phyloP scores from a whole-genome alignment of 257 asterid genomes.

The Scutellaria minor region DNA sequence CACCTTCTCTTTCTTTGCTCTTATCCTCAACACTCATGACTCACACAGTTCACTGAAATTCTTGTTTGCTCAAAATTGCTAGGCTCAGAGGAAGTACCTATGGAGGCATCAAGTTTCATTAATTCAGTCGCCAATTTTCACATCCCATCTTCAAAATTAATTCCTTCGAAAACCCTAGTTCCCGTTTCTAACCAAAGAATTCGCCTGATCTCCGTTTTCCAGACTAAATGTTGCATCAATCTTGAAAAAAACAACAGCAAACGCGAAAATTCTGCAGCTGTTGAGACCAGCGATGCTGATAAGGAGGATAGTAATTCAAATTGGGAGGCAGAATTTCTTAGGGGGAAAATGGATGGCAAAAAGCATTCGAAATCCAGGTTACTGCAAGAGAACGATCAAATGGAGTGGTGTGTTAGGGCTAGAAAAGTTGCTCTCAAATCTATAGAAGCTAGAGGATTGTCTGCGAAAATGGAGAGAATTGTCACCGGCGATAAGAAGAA shows the following conservation, averaged over 20 bases:
- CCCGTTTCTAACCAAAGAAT: slow-evolving; percentile 37
- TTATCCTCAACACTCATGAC: slow-evolving; percentile 7
- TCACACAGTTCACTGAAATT: background rate
- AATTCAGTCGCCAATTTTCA: slow-evolving; percentile 47
- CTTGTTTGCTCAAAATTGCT: background rate
- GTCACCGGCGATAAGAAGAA: slow-evolving; percentile 55
- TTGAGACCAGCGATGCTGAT: slow-evolving; percentile 34
- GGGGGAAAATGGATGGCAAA: slow-evolving; percentile 55
- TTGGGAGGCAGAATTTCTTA: slow-evolving; percentile 89
- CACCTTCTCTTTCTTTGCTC: background rate
- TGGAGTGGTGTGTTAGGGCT: slow-evolving; percentile 98
- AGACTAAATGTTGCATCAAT: slow-evolving; percentile 46
- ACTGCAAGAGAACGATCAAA: slow-evolving; percentile 51
- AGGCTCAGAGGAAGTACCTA: slow-evolving; percentile 20
- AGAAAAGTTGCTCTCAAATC: slow-evolving; percentile 87
- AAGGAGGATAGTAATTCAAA: slow-evolving; percentile 24
- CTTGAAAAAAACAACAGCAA: slow-evolving; percentile 20
- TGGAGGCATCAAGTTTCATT: slow-evolving; percentile 58
- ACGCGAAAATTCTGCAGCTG: slow-evolving; percentile 34
- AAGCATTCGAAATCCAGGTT: slow-evolving; percentile 55
- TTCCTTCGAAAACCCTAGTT: slow-evolving; percentile 34
- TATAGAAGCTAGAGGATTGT: slow-evolving; percentile 83
- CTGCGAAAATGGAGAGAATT: slow-evolving; percentile 57
- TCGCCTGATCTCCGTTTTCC: slow-evolving; percentile 41
- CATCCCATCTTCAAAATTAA: slow-evolving; percentile 40